These are phyloP conservation scores for Sarcodon aspratus DNA, from an alignment of 768 basidiomycete species.

Conservation along the genomic window DNA sequence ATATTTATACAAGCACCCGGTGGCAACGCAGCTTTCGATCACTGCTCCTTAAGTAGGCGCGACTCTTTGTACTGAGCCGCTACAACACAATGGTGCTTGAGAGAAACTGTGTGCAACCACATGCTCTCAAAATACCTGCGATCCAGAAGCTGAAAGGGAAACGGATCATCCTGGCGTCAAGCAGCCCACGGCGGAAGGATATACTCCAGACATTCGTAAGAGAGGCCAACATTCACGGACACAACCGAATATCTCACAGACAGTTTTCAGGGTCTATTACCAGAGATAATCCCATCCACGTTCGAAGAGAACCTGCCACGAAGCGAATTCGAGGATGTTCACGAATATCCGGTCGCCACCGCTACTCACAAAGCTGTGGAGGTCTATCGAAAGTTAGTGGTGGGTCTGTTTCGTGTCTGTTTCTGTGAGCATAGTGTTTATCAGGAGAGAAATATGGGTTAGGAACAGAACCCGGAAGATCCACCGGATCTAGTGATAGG, in stretches of 20 bases:
- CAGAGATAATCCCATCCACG: constrained; percentile 62
- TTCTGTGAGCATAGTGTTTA: neutral
- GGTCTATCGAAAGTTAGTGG: constrained; percentile 78
- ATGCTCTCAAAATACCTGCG: constrained; percentile 51
- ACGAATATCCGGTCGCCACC: constrained; percentile 69
- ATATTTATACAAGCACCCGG: too few species aligned
- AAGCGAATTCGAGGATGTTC: constrained; percentile 54
- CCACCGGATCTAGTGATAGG: constrained; percentile 73
- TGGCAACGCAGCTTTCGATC: too few species aligned
- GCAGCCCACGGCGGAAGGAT: constrained; percentile 75
- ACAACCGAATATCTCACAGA: neutral
- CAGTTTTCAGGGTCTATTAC: constrained; percentile 40
- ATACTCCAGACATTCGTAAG: constrained; percentile 71
- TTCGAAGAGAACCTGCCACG: constrained; percentile 74
- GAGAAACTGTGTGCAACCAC: constrained; percentile 43
- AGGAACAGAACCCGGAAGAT: constrained; percentile 50
- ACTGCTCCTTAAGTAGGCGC: neutral
- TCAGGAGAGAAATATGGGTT: neutral
- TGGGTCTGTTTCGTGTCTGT: constrained; percentile 18
- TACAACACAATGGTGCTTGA: constrained; percentile 10
- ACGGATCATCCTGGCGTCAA: constrained; percentile 77
- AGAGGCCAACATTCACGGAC: constrained; percentile 6
- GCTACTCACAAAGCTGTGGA: constrained; percentile 75
- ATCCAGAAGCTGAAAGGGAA: constrained; percentile 64
- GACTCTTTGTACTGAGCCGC: too few species aligned